Percentiles rank a stretch among this genome's conserved stretches.
Conservation (phyloP, 1,139 yeast species). For the Geotrichum histeridarum region DNA sequence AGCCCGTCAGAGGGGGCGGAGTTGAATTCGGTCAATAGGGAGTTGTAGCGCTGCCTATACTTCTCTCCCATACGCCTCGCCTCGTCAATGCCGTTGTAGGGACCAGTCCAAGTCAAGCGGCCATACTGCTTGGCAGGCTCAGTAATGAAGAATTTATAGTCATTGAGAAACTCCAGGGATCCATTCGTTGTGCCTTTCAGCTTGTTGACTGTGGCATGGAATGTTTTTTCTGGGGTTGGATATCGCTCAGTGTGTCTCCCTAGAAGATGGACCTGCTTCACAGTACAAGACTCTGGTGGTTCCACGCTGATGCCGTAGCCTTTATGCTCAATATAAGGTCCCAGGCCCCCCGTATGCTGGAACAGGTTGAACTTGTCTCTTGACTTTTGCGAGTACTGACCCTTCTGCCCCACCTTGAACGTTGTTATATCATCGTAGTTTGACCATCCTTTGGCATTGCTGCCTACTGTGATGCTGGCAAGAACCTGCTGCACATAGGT, state of each 20-base stretch:
- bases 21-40: slow-evolving; percentile 7
- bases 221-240: slow-evolving; percentile 20
- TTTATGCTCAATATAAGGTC: slow-evolving; percentile 41
- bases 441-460: no score
- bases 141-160: slow-evolving; percentile 19
- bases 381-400: slow-evolving; percentile 4
- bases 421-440: background rate
- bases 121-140: slow-evolving; percentile 19
- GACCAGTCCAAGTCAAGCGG: slow-evolving; percentile 22
- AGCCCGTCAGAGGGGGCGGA: background rate
- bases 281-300: slow-evolving; percentile 16
- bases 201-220: slow-evolving; percentile 15
- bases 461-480: background rate
- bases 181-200: slow-evolving; percentile 19
- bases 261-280: slow-evolving; percentile 24
- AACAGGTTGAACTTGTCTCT: slow-evolving; percentile 14
- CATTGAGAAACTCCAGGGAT: slow-evolving; percentile 20
- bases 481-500: background rate
- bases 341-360: slow-evolving; percentile 20
- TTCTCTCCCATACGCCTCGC: slow-evolving; percentile 18
- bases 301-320: slow-evolving; percentile 38
- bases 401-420: background rate
- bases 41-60: slow-evolving; percentile 15
- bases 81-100: slow-evolving; percentile 20
- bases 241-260: slow-evolving; percentile 24